Conservation (phyloP, 495 filamentous ascomycete genomes). For the Tuber melanosporum region DNA sequence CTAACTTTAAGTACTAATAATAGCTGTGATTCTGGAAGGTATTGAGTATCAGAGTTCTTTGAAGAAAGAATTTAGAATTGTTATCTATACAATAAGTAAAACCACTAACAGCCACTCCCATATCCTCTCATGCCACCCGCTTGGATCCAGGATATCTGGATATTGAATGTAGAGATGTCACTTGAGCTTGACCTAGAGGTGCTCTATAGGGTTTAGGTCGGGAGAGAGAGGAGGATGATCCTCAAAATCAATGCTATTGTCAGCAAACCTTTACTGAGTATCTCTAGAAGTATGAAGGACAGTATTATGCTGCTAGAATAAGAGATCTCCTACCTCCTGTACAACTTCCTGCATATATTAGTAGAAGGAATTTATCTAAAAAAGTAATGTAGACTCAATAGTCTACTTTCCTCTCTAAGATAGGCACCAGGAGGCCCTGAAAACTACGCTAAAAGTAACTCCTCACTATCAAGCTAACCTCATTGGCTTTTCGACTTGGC, state of each 20-base stretch:
- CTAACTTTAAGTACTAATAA: conserved; percentile 12
- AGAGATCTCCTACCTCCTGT: neutral
- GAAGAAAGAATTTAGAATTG: conserved; percentile 5
- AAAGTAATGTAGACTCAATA: neutral
- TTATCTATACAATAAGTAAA: neutral
- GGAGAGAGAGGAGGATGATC: neutral
- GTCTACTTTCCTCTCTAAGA: neutral
- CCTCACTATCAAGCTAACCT: conserved; percentile 10
- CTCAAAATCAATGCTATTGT: neutral
- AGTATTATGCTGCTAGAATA: conserved; percentile 24
- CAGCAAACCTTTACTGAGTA: conserved; percentile 1
- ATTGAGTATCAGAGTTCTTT: conserved; percentile 6
- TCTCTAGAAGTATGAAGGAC: conserved; percentile 8
- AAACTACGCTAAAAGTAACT: conserved; percentile 4
- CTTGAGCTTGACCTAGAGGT: too few species aligned
- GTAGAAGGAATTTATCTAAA: neutral
- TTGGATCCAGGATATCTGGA: conserved; percentile 14
- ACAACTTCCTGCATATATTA: neutral
- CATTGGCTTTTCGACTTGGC: neutral
- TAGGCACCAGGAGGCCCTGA: neutral
- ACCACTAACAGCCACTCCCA: neutral
- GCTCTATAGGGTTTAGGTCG: conserved; percentile 10
- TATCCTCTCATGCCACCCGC: neutral
- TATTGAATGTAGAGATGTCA: conserved; percentile 3
- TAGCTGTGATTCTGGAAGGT: conserved; percentile 8